Evolutionary conservation across 164 flowering plant species (phyloP), one percentile per base, ranked within the genome.

Genomic region (Vitis vinifera): DNA sequence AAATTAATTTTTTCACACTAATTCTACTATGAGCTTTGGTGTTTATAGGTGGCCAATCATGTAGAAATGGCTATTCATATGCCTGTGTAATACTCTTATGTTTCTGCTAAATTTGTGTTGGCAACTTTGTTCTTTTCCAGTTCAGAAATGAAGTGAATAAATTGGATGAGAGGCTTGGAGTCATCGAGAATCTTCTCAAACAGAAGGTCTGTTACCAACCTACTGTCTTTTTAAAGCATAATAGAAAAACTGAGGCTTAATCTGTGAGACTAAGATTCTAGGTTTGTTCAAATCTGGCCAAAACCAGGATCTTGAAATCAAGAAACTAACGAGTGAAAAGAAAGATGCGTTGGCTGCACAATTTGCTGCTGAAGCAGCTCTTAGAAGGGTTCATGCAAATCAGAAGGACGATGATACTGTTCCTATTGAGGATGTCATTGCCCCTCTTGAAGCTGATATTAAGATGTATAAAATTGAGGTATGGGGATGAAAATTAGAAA

Each of bases 281-380:
- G 67, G 9, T 75, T 49, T 61, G 9, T 29, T 30, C 51, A 14
- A 53, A 47, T 65, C 29, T 37, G 37, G 44, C 68, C 58, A 3
- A 65, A 62, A 72, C 76, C 85, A 94, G 99, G 90, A 88, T 76
- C 87, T 94, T 63, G 97, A 94, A 75, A 79, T 85, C 75, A 89
- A 84, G 78, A 92, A 85, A 65, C 83, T 91, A 55, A 66, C 71
- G 44, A 71, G 59, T 63, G 91, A 94, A 68, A 92, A 88, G 87
- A 91, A 82, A 76, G 95, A 89, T 57, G 98, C 97, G 72, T 76
- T 94, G 79, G 87, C 91, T 68, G 97, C 95, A 69, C 97, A 92
- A 68, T 91, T 78, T 75, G 92, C 99, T 29, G 97, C 97, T 8
- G 97, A 94, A 85, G 92, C 92, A 65, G 79, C 95, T 63, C 92